Evolutionary conservation across 768 basidiomycete species (phyloP).

Genomic region (Chiua virens): DNA sequence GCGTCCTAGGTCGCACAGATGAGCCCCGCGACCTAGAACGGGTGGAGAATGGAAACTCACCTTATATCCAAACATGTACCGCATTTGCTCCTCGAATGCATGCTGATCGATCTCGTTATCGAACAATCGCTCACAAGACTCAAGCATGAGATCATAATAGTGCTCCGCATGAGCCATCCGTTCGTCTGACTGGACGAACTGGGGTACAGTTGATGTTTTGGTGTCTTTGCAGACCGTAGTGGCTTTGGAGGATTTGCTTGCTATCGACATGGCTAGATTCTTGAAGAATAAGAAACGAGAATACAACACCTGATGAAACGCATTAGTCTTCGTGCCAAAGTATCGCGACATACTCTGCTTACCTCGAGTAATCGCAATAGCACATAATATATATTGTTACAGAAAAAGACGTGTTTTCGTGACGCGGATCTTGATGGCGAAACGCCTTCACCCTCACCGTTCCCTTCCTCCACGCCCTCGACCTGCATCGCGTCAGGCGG

Average conservation of each 20-base stretch:
- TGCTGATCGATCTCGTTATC: slow-evolving; percentile 88
- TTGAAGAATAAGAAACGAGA: slow-evolving; percentile 81
- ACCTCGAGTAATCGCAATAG: slow-evolving; percentile 87
- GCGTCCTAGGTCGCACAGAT: slow-evolving; percentile 49
- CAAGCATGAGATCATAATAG: slow-evolving; percentile 82
- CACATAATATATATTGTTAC: slow-evolving; percentile 86
- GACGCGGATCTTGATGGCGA: slow-evolving; percentile 34
- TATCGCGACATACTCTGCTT: slow-evolving; percentile 20
- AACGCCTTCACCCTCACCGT: slow-evolving; percentile 9
- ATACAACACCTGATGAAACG: slow-evolving; percentile 66
- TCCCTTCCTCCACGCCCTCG: slow-evolving; percentile 32
- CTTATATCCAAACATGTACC: slow-evolving; percentile 82
- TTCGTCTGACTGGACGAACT: slow-evolving; percentile 33
- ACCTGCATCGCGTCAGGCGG: slow-evolving; percentile 42
- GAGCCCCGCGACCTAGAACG: neutral
- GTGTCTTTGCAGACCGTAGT: slow-evolving; percentile 24
- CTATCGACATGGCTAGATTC: slow-evolving; percentile 52
- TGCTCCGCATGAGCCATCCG: slow-evolving; percentile 52
- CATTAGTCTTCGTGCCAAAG: slow-evolving; percentile 1
- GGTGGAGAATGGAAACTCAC: slow-evolving; percentile 35
- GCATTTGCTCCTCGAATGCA: slow-evolving; percentile 88
- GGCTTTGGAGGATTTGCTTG: slow-evolving; percentile 25
- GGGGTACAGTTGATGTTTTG: slow-evolving; percentile 30
- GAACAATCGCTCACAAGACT: slow-evolving; percentile 86
- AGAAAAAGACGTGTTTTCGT: slow-evolving; percentile 71